phyloP scores from a whole-genome alignment of 2,329 filamentous ascomycete genomes.

The Elsinoe necatrix region DNA sequence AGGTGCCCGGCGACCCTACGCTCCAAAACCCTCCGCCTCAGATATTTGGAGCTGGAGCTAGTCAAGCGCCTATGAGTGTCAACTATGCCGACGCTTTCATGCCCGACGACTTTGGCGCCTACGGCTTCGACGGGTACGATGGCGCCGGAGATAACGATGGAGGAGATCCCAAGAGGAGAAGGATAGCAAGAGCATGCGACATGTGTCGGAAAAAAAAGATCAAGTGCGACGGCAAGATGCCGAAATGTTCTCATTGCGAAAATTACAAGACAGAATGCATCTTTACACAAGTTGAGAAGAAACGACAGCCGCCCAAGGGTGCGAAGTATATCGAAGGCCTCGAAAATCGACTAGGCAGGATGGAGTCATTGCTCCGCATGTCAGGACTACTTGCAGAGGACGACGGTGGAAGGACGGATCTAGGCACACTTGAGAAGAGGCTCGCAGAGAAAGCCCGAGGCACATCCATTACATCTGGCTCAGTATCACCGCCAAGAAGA shows the following conservation, averaged over 20 bases:
- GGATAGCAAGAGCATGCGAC: conserved; percentile 85
- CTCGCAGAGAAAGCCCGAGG: conserved; percentile 41
- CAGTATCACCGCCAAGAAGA: conserved; percentile 13
- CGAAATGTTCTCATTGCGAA: conserved; percentile 87
- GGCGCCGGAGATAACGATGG: conserved; percentile 24
- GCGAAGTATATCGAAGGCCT: conserved; percentile 97
- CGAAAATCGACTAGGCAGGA: conserved; percentile 87
- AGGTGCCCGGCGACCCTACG: conserved; percentile 2
- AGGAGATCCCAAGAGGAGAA: conserved; percentile 71
- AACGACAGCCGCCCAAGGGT: conserved; percentile 91
- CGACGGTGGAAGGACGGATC: conserved; percentile 74
- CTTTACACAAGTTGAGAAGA: conserved; percentile 98
- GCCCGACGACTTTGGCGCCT: conserved; percentile 21
- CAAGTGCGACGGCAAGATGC: conserved; percentile 95
- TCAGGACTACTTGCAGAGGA: conserved; percentile 82
- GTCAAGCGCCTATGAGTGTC: conserved; percentile 13
- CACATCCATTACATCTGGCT: conserved; percentile 12
- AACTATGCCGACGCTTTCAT: conserved; percentile 16
- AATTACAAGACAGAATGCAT: conserved; percentile 98
- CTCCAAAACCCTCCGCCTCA: conserved; percentile 16
- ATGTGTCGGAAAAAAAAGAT: conserved; percentile 96
- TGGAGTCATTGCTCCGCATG: conserved; percentile 83
- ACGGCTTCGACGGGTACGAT: conserved; percentile 21
- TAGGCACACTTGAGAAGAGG: conserved; percentile 78
- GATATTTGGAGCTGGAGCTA: conserved; percentile 14